phyloP scores from a whole-genome alignment of 148 eudicot species.

The Simmondsia chinensis region DNA sequence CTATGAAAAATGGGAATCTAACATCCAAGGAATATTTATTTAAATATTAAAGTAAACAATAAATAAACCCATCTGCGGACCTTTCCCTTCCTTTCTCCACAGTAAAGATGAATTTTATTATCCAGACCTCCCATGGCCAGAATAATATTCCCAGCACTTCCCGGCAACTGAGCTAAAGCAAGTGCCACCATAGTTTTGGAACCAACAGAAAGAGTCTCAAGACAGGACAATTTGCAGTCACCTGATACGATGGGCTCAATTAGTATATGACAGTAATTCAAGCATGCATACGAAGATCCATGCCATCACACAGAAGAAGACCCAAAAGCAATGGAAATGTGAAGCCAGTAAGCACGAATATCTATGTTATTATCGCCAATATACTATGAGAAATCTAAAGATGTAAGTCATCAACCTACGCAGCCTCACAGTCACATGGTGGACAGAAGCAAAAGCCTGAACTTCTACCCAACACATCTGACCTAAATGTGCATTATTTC shows the following conservation, averaged over 20 bases:
- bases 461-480: too few species aligned
- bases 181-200: slow-evolving; percentile 84
- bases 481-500: too few species aligned
- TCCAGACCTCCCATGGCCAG: slow-evolving; percentile 93
- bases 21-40: neutral
- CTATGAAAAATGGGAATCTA: neutral
- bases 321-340: too few species aligned
- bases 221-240: slow-evolving; percentile 54
- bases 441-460: too few species aligned
- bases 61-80: slow-evolving; percentile 23
- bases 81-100: slow-evolving; percentile 71
- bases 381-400: too few species aligned
- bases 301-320: too few species aligned
- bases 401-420: too few species aligned
- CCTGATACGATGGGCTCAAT: slow-evolving; percentile 29
- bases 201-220: slow-evolving; percentile 58
- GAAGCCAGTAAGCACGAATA: too few species aligned
- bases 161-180: slow-evolving; percentile 73
- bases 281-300: neutral
- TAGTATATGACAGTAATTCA: too few species aligned
- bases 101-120: slow-evolving; percentile 88
- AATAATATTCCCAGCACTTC: slow-evolving; percentile 39
- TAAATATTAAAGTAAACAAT: neutral
- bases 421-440: too few species aligned
- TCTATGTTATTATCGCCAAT: too few species aligned